Conservation (phyloP, 805 yeast species). For the Myxozyma monticola region DNA sequence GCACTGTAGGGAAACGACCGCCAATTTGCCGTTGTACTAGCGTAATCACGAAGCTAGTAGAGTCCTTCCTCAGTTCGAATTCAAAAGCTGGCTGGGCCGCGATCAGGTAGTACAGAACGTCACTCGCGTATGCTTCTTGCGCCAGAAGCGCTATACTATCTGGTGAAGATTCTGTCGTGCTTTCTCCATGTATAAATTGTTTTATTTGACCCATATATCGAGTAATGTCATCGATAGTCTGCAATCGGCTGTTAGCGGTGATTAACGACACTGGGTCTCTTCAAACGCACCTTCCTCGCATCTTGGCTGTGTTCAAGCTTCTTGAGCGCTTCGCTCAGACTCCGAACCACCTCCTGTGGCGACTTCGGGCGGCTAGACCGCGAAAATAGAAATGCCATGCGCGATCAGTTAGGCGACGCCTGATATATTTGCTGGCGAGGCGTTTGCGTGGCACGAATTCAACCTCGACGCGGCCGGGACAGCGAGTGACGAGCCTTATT, state of each 20-base stretch:
- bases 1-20: conserved; percentile 80
- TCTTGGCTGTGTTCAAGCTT: conserved; percentile 40
- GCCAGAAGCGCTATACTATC: conserved; percentile 76
- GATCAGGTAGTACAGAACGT: conserved; percentile 63
- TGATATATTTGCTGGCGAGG: no score
- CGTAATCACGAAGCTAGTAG: conserved; percentile 67
- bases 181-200: conserved; percentile 68
- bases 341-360: conserved; percentile 77
- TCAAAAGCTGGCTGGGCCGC: conserved; percentile 65
- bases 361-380: conserved; percentile 75
- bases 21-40: conserved; percentile 78
- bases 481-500: no score
- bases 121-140: conserved; percentile 73
- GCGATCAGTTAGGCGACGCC: no score
- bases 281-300: conserved; percentile 40
- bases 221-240: conserved; percentile 70
- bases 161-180: conserved; percentile 51
- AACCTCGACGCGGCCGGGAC: no score
- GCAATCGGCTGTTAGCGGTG: conserved; percentile 39
- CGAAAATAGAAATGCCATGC: conserved; percentile 90
- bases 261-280: conserved; percentile 35
- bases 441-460: no score
- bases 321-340: conserved; percentile 67
- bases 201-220: conserved; percentile 65
- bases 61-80: conserved; percentile 88